These are phyloP conservation scores for Erodium moschatum DNA, from an alignment of 441 rosid species.

Conservation along the genomic window DNA sequence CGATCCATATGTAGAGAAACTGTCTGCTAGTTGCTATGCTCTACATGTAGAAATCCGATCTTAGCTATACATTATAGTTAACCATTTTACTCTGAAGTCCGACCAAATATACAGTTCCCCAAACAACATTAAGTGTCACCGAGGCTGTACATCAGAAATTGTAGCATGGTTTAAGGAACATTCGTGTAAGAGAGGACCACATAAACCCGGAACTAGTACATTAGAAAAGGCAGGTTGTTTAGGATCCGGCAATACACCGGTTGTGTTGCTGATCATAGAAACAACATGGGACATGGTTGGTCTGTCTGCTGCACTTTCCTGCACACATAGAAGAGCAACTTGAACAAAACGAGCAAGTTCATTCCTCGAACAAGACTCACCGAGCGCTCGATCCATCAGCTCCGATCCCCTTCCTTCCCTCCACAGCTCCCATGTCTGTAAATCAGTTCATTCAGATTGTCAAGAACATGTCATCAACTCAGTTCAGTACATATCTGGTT, in stretches of 20 bases:
- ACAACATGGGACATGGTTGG: constrained; percentile 38
- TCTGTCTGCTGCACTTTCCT: constrained; percentile 50
- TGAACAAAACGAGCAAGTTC: constrained; percentile 34
- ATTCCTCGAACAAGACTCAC: constrained; percentile 19
- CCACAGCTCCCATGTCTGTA: constrained; percentile 57
- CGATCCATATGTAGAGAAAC: too few relatives aligned
- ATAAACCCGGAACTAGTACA: not conserved
- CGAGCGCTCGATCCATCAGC: constrained; percentile 30
- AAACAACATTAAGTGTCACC: not conserved
- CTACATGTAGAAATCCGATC: too few relatives aligned
- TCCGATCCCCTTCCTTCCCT: constrained; percentile 30
- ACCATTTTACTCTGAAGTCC: too few relatives aligned
- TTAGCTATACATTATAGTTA: too few relatives aligned
- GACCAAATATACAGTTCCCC: too few relatives aligned
- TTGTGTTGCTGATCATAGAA: not conserved
- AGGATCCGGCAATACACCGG: not conserved
- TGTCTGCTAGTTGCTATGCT: too few relatives aligned
- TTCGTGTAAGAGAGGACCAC: not conserved
- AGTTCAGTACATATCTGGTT: too few relatives aligned
- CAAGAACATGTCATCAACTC: not conserved
- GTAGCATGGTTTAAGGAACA: not conserved
- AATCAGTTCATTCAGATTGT: not conserved
- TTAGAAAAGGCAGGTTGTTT: not conserved
- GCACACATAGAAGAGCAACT: constrained; percentile 46
- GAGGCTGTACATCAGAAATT: not conserved